These are phyloP conservation scores for Cladosporium austrohemisphaericum DNA, from an alignment of 2,329 filamentous ascomycete species.

Conservation along the genomic window DNA sequence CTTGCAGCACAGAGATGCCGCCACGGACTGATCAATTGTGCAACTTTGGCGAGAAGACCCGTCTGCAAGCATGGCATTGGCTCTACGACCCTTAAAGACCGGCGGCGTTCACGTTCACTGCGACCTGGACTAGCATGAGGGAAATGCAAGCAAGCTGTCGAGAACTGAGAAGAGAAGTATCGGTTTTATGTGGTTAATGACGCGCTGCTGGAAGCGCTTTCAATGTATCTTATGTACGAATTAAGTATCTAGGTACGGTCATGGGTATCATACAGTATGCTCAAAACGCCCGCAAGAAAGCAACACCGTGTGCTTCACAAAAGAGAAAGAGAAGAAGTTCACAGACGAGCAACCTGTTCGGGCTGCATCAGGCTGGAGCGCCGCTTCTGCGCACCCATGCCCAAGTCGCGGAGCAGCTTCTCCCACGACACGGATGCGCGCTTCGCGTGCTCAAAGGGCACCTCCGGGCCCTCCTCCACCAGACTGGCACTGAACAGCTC, in stretches of 20 bases:
- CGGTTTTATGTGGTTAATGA: not conserved
- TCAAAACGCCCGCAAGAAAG: conserved; percentile 1
- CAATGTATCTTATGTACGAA: conserved; percentile 11
- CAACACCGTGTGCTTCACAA: not conserved
- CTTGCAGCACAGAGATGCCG: too few relatives aligned
- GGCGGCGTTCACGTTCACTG: too few relatives aligned
- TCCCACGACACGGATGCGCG: conserved; percentile 52
- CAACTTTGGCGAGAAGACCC: too few relatives aligned
- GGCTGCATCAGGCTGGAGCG: conserved; percentile 8
- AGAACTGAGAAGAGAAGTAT: not conserved
- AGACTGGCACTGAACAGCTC: conserved; percentile 65
- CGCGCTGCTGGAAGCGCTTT: not conserved
- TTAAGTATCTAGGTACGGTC: conserved; percentile 12
- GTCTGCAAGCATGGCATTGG: too few relatives aligned
- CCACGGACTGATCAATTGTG: too few relatives aligned
- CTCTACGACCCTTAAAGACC: too few relatives aligned
- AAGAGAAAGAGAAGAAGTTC: not conserved
- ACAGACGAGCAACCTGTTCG: conserved; percentile 12
- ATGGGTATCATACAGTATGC: conserved; percentile 14
- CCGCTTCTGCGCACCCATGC: conserved; percentile 14
- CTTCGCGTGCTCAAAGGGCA: conserved; percentile 54
- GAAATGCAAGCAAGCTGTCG: not conserved
- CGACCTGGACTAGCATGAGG: too few relatives aligned
- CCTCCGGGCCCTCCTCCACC: conserved; percentile 48
- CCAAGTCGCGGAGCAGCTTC: conserved; percentile 42